phyloP scores from a whole-genome alignment of 768 basidiomycete genomes.

The Mycena amicta region DNA sequence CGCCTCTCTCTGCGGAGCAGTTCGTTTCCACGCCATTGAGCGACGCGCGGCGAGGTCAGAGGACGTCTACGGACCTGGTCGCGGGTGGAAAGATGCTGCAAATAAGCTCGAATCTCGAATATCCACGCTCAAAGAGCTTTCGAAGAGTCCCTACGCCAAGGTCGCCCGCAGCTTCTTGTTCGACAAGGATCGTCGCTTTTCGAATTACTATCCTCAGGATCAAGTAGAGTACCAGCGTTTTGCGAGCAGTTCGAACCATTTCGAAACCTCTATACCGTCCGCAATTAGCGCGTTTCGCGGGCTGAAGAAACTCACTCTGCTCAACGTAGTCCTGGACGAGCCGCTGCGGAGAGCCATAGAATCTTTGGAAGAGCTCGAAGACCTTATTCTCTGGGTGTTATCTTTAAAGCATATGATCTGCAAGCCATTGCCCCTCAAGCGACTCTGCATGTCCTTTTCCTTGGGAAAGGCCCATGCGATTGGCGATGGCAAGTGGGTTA shows the following conservation, averaged over 20 bases:
- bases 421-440: too few relatives aligned
- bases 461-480: too few relatives aligned
- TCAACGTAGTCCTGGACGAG: neutral
- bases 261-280: neutral
- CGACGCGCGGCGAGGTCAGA: neutral
- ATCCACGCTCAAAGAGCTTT: neutral
- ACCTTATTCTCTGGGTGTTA: neutral
- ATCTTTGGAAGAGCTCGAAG: neutral
- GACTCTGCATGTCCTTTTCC: too few relatives aligned
- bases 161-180: neutral
- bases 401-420: neutral
- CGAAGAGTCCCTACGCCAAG: neutral
- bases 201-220: too few relatives aligned
- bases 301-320: neutral
- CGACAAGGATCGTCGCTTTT: neutral
- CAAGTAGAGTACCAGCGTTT: too few relatives aligned
- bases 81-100: too few relatives aligned
- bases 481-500: neutral
- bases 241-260: neutral
- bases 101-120: neutral
- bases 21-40: neutral
- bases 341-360: neutral
- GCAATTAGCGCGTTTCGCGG: neutral
- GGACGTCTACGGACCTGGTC: neutral
- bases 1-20: neutral